Evolutionary conservation across 2,329 filamentous ascomycete genomes (phyloP).

Genomic region (Neofusicoccum kwambonambiense): DNA sequence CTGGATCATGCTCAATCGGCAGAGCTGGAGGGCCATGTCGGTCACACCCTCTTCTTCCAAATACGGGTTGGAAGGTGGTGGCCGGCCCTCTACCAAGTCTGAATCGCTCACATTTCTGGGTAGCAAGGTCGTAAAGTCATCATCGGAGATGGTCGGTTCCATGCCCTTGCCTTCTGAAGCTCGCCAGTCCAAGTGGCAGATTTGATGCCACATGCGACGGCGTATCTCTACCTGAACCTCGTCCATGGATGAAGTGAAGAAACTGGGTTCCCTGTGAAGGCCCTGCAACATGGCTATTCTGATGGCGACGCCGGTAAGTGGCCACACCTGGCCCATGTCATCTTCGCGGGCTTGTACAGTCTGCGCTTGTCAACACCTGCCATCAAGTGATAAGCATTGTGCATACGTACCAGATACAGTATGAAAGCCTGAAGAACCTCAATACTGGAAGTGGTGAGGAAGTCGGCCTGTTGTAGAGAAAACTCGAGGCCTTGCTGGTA

Average conservation of each 20-base stretch:
- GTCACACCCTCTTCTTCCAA: conserved; percentile 33
- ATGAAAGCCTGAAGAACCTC: conserved; percentile 40
- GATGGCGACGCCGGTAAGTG: conserved; percentile 36
- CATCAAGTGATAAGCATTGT: neutral
- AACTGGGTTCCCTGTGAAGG: conserved; percentile 37
- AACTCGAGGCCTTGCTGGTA: conserved; percentile 38
- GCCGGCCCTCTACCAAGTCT: conserved; percentile 35
- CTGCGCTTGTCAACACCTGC: neutral
- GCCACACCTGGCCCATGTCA: conserved; percentile 41
- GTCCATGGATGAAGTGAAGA: conserved; percentile 40
- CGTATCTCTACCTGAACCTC: conserved; percentile 37
- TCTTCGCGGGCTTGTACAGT: conserved; percentile 39
- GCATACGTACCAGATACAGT: conserved; percentile 30
- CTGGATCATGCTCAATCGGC: conserved; percentile 35
- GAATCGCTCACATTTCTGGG: conserved; percentile 41
- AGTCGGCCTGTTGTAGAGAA: conserved; percentile 36
- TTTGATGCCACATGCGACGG: conserved; percentile 38
- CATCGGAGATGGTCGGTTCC: conserved; percentile 37
- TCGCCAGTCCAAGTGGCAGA: conserved; percentile 39
- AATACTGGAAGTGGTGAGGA: conserved; percentile 36
- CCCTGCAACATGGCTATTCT: conserved; percentile 39
- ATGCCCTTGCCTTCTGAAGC: conserved; percentile 41
- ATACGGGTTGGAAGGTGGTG: conserved; percentile 32
- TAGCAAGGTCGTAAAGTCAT: conserved; percentile 38
- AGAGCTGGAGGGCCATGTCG: conserved; percentile 36